A percentile compares a stretch with the other conserved stretches of the same genome.
Evolutionary conservation across 306 rosid species (phyloP).

Genomic region (Rosa multiflora): DNA sequence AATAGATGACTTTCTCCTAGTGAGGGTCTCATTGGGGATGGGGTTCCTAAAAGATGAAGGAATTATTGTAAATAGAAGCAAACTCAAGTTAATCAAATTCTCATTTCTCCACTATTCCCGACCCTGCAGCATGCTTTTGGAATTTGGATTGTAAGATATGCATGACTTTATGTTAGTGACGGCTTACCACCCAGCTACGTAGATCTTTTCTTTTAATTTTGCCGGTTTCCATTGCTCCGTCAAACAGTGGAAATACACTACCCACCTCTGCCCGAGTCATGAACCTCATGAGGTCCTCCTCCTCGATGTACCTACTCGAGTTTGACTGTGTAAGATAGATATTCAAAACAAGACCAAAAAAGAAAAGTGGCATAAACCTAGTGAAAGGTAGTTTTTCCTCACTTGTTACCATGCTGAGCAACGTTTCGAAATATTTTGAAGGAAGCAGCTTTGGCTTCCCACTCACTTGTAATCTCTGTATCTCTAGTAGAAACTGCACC

Average conservation of each 20-base stretch:
- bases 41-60: slow-evolving; percentile 15
- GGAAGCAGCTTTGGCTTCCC: slow-evolving; percentile 85
- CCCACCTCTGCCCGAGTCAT: slow-evolving; percentile 79
- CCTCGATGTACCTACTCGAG: slow-evolving; percentile 61
- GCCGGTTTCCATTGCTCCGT: slow-evolving; percentile 41
- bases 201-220: slow-evolving; percentile 53
- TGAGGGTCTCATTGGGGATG: slow-evolving; percentile 29
- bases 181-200: slow-evolving; percentile 75
- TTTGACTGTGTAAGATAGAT: not conserved
- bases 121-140: too few relatives aligned
- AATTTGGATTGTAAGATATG: too few relatives aligned
- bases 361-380: not conserved
- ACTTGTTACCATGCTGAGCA: slow-evolving; percentile 58
- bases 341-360: not conserved
- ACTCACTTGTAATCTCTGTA: slow-evolving; percentile 71
- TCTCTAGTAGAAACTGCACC: slow-evolving; percentile 61
- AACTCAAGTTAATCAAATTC: too few relatives aligned
- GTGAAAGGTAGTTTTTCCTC: slow-evolving; percentile 27
- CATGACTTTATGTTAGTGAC: not conserved
- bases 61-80: too few relatives aligned
- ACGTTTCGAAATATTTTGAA: slow-evolving; percentile 64
- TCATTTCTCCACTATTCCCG: too few relatives aligned
- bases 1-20: slow-evolving; percentile 24
- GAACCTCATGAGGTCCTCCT: slow-evolving; percentile 64
- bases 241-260: slow-evolving; percentile 52